Conservation (phyloP, 176 grass and related monocot genomes). For the Aegilops bicornis region DNA sequence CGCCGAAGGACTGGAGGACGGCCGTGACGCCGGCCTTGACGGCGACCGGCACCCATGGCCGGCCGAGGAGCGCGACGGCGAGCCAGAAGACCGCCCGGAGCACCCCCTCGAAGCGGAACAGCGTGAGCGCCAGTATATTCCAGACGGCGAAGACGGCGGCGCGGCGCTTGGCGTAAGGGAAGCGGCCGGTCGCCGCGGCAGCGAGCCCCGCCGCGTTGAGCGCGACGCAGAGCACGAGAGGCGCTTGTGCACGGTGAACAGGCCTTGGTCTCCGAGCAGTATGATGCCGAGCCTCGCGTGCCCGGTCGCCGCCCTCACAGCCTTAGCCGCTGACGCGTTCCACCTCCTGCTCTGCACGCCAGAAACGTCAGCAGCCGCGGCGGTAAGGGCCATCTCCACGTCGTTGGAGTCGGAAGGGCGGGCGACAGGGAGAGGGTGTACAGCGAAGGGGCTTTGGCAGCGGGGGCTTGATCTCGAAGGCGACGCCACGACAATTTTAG, state of each 20-base stretch:
- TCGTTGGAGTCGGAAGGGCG: background rate
- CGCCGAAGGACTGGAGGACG: constrained; percentile 64
- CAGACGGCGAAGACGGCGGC: constrained; percentile 56
- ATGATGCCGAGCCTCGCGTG: constrained; percentile 52
- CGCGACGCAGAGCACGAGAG: constrained; percentile 43
- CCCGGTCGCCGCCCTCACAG: background rate
- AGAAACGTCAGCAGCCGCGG: background rate
- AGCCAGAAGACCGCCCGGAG: constrained; percentile 67
- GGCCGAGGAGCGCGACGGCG: constrained; percentile 44
- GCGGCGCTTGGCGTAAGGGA: constrained; percentile 40
- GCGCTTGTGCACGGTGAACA: constrained; percentile 80
- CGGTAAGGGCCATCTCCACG: constrained; percentile 30
- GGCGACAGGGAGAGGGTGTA: too few relatives aligned
- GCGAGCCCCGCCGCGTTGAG: constrained; percentile 37
- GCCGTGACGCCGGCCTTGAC: constrained; percentile 49
- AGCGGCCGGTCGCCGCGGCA: constrained; percentile 38
- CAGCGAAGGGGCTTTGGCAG: too few relatives aligned
- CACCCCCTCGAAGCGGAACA: constrained; percentile 66
- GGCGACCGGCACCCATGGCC: constrained; percentile 43
- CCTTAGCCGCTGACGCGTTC: background rate
- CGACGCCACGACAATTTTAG: too few relatives aligned
- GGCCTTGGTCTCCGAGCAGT: constrained; percentile 61
- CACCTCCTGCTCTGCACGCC: background rate
- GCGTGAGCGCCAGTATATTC: constrained; percentile 68
- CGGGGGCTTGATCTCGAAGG: too few relatives aligned